Base-by-base conservation (phyloP, 2,329 filamentous ascomycete genomes). In the Exserohilum rostratum region DNA sequence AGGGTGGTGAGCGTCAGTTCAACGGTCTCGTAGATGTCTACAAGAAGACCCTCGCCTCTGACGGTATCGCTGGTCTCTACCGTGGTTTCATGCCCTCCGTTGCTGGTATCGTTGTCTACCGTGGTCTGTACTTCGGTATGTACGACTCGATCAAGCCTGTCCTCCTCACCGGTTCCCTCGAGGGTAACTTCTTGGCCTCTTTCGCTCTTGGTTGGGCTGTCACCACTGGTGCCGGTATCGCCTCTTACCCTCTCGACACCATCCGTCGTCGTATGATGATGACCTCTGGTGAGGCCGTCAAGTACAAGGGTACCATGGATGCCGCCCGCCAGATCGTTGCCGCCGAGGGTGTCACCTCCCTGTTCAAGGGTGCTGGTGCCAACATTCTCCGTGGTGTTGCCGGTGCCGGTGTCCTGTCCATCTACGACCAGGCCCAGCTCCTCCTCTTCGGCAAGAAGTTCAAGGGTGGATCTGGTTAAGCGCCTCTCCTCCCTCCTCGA, bases 191-290 rank as follows among this genome's bases (percentile, higher is more conserved):
- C 93, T 85, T 99, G 77, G 95, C 95, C 81, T 99, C 95, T 71
- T 99, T 99, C 92, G 78, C 87, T 79, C 95, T 99, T 82, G 95
- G 95, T 80, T 99, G 95, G 95, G 85, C 86, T 82, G 95, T 99
- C 87, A 99, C 95, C 85, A 99, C 95, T 80, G 95, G 90, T 96
- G 95, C 95, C 82, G 95, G 95, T 96, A 96, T 99, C 82, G 95
- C 95, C 84, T 98, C 95, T 78, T 99, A 99, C 87, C 95, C 95
- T 85, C 92, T 99, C 79, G 95, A 99, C 84, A 99, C 95, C 79
- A 92, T 99, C 86, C 95, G 95, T 88, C 93, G 95, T 88, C 95
- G 95, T 85, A 99, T 99, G 95, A 99, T 99, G 95, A 99, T 99
- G 95, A 99, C 95, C 76, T 89, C 86, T 70, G 86, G 86, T 81